phyloP scores from a whole-genome alignment of 768 basidiomycete genomes.

The Pholiota conissans region DNA sequence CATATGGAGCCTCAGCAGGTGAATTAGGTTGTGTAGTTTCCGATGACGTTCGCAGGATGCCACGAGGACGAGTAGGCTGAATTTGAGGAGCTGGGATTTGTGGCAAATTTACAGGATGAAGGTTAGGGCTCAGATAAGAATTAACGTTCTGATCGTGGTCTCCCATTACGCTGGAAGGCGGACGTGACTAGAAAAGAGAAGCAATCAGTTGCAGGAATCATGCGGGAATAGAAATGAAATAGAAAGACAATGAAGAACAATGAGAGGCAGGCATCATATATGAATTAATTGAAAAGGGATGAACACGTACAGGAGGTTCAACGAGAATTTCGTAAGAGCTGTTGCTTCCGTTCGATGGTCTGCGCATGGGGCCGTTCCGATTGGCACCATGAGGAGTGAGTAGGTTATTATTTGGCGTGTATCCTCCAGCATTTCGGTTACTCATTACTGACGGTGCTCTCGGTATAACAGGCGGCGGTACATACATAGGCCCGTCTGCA shows the following conservation, averaged over 20 bases:
- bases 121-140: conserved; percentile 12
- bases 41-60: background rate
- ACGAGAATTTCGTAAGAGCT: conserved; percentile 19
- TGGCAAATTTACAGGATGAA: conserved; percentile 5
- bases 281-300: background rate
- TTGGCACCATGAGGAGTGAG: conserved; percentile 6
- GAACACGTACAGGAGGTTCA: conserved; percentile 22
- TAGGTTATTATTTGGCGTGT: background rate
- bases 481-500: background rate
- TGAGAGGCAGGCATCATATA: background rate
- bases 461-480: background rate
- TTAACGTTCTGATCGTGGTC: conserved; percentile 6
- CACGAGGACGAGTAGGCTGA: background rate
- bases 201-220: background rate
- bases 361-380: conserved; percentile 7
- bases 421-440: background rate
- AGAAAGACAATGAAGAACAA: background rate
- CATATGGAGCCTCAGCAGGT: conserved; percentile 13
- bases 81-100: background rate
- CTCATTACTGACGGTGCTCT: conserved; percentile 1
- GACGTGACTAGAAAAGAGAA: conserved; percentile 16
- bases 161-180: conserved; percentile 9
- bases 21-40: conserved; percentile 12
- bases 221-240: background rate
- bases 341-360: conserved; percentile 15